Percentiles rank a stretch among this genome's conserved stretches.
phyloP scores from a whole-genome alignment of 192 early-diverging fungal species.

The Coemansia sp. region DNA sequence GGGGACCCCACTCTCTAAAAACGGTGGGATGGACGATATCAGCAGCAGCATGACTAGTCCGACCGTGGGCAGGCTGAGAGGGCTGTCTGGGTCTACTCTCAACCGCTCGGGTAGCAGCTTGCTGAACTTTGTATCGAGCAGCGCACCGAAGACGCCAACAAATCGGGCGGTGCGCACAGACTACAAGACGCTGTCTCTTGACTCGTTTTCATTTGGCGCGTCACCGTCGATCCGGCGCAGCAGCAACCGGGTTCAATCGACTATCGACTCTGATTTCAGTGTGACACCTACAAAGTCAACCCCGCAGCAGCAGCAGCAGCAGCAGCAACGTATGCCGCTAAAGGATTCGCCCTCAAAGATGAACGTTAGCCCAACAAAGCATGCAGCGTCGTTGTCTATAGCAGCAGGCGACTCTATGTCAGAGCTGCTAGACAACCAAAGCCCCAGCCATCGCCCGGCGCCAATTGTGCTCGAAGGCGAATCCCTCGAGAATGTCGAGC shows the following conservation, averaged over 20 bases:
- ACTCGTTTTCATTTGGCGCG: constrained; percentile 50
- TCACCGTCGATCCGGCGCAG: constrained; percentile 29
- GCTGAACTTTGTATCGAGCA: constrained; percentile 3
- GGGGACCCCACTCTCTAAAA: background rate
- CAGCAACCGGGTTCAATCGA: constrained; percentile 28
- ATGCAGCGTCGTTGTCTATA: background rate
- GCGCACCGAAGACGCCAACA: constrained; percentile 51
- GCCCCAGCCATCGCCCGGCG: background rate
- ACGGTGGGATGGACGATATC: background rate
- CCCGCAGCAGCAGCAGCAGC: constrained; percentile 1
- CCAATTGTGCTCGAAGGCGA: background rate
- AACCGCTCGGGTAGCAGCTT: background rate
- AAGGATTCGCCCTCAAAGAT: constrained; percentile 15
- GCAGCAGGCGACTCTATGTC: too few species aligned
- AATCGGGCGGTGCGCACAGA: constrained; percentile 87
- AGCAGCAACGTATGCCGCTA: too few species aligned
- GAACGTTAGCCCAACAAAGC: background rate
- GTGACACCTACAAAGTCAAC: constrained; percentile 13
- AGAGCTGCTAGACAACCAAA: background rate
- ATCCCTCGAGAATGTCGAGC: constrained; percentile 1
- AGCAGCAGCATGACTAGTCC: background rate
- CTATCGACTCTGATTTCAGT: constrained; percentile 32
- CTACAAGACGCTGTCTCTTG: constrained; percentile 71
- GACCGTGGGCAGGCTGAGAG: too few species aligned
- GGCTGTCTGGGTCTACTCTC: background rate